These are phyloP conservation scores for Ascochyta lentis DNA, from an alignment of 2,329 filamentous ascomycete genomes.

Conservation along the genomic window DNA sequence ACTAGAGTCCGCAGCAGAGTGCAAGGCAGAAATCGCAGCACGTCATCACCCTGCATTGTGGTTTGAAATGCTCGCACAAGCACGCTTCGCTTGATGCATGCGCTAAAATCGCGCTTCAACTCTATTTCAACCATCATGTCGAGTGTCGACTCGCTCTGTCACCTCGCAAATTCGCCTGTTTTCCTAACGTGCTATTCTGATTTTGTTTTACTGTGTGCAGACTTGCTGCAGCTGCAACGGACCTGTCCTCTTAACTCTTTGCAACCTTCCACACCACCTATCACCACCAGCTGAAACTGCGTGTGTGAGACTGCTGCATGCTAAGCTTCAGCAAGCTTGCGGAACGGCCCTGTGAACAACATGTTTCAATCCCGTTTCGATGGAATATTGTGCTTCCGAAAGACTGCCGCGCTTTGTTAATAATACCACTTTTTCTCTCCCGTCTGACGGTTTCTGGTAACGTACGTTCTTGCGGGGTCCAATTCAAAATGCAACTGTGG, in stretches of 20 bases:
- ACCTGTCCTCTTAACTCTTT: background rate
- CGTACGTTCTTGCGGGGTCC: background rate
- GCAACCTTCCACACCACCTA: background rate
- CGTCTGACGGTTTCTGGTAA: background rate
- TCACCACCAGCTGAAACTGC: constrained; percentile 3
- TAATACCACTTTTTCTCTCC: background rate
- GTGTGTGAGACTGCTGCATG: background rate
- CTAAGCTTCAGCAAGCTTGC: constrained; percentile 17
- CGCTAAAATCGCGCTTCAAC: background rate
- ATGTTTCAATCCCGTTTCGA: constrained; percentile 13
- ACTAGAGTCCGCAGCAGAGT: background rate
- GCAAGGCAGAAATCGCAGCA: background rate
- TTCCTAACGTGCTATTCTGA: background rate
- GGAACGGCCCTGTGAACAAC: constrained; percentile 1
- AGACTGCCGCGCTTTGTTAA: background rate
- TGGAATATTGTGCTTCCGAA: background rate
- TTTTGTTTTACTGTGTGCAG: background rate
- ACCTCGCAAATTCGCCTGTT: background rate
- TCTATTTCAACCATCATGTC: background rate
- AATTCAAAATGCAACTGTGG: background rate
- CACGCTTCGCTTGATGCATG: background rate
- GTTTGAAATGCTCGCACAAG: background rate
- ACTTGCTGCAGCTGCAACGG: background rate
- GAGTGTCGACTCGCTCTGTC: background rate
- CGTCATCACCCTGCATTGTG: background rate